A percentile compares a stretch with the other conserved stretches of the same genome.
These are phyloP conservation scores for Fomitopsis betulina DNA, from an alignment of 1,284 basidiomycete species.

Conservation along the genomic window DNA sequence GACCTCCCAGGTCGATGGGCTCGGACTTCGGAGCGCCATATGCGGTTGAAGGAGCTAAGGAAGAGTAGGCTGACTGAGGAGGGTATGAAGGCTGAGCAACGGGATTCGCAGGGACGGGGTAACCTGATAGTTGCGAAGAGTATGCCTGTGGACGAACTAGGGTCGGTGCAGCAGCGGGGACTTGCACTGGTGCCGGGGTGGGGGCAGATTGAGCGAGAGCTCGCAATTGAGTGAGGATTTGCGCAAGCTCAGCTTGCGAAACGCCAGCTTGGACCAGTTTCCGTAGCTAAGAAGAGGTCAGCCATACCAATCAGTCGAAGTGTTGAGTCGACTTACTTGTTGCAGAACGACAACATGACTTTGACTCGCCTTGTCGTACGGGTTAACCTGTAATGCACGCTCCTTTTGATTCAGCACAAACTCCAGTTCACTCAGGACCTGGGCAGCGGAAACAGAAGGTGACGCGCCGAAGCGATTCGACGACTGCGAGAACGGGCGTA, in stretches of 20 bases:
- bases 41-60: background rate
- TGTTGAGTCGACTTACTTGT: slow-evolving; percentile 49
- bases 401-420: slow-evolving; percentile 75
- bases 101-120: slow-evolving; percentile 9
- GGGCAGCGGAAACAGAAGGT: slow-evolving; percentile 56
- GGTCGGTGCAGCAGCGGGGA: slow-evolving; percentile 9
- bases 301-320: background rate
- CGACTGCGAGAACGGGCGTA: slow-evolving; percentile 13
- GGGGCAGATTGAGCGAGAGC: slow-evolving; percentile 50
- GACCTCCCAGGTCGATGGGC: slow-evolving; percentile 19
- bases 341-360: slow-evolving; percentile 68
- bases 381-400: slow-evolving; percentile 58
- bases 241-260: slow-evolving; percentile 74
- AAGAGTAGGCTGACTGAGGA: slow-evolving; percentile 24
- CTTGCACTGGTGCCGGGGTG: slow-evolving; percentile 29
- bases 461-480: slow-evolving; percentile 17
- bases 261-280: slow-evolving; percentile 75
- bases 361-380: slow-evolving; percentile 57
- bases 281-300: slow-evolving; percentile 50
- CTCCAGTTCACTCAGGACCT: slow-evolving; percentile 78
- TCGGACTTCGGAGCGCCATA: slow-evolving; percentile 24
- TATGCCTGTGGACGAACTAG: slow-evolving; percentile 6
- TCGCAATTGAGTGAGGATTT: slow-evolving; percentile 77
- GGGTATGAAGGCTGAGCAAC: slow-evolving; percentile 25
- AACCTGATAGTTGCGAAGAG: slow-evolving; percentile 16